Evolutionary conservation across 768 basidiomycete species (phyloP), one percentile per base, ranked within the genome.

Genomic region (Lactarius tabidus): DNA sequence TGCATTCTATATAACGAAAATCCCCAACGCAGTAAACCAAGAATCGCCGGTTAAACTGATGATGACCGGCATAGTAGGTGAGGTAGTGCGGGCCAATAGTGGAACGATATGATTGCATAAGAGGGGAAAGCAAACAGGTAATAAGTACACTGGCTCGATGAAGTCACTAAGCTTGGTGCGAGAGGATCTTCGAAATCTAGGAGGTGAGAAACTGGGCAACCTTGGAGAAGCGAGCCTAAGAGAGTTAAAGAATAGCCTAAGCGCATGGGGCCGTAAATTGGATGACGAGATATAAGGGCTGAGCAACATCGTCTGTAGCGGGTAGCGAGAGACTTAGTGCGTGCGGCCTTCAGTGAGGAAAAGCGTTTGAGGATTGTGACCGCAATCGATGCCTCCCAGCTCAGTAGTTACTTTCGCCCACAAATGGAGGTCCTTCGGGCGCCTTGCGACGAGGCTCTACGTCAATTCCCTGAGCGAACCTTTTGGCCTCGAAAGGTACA

Each of bases 231-330:
- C 91, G 88, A 20, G 93, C 93, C 93, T 93, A 95, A 3, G 90
- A 92, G 53, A 97, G 94, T 94, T 51, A 98, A 84, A 72, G 92
- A 95, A 77, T 98, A n/a, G n/a, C n/a, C n/a, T n/a, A n/a, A 96
- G 60, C 91, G 84, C 90, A 98, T 93, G 61, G 96, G 81, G 73
- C 95, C 93, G 77, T 95, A 97, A 68, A 97, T 91, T 0, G 95
- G 95, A 74, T 92, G 91, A 26, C 92, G 87, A 55, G 95, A 96
- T 35, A 95, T 93, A 71, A 92, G 82, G 18, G 89, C 91, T 91
- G 69, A 23, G 48, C 23, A 55, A 41, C 26, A 38, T n/a, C 43
- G 12, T 53, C 35, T 51, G 60, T 69, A 29, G 74, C 55, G 56
- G 8, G 65, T 56, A 51, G 39, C 64, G 43, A 52, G 64, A 67